phyloP scores from a whole-genome alignment of 2,329 filamentous ascomycete species.

The Fusarium nisikadoi region DNA sequence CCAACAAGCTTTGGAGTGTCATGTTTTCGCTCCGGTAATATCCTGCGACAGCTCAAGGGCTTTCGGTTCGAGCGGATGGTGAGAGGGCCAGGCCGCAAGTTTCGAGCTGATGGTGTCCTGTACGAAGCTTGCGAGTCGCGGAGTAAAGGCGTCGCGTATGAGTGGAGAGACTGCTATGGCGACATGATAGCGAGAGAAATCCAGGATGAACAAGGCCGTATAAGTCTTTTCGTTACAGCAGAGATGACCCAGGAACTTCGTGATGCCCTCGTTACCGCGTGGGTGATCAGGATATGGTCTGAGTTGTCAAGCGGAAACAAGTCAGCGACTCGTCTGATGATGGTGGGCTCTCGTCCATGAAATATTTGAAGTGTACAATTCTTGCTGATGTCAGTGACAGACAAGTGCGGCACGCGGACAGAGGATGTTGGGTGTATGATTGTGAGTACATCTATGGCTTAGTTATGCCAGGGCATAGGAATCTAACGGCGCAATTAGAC shows the following conservation, averaged over 20 bases:
- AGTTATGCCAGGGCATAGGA: neutral
- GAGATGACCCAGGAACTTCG: conserved; percentile 44
- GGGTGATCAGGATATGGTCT: conserved; percentile 51
- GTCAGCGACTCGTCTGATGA: conserved; percentile 25
- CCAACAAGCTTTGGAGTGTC: conserved; percentile 46
- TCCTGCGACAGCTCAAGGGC: conserved; percentile 39
- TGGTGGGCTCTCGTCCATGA: conserved; percentile 17
- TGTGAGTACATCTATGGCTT: neutral
- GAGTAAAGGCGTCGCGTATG: conserved; percentile 43
- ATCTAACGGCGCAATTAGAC: neutral
- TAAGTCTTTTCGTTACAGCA: conserved; percentile 47
- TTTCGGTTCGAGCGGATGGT: conserved; percentile 47
- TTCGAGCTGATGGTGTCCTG: conserved; percentile 39
- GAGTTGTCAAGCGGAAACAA: conserved; percentile 49
- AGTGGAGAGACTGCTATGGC: conserved; percentile 48
- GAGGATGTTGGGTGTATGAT: conserved; percentile 7
- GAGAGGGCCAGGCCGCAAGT: conserved; percentile 37
- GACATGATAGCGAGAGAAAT: conserved; percentile 49
- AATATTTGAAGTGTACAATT: neutral
- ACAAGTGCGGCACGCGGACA: conserved; percentile 21
- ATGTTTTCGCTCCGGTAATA: conserved; percentile 36
- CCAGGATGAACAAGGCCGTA: conserved; percentile 36
- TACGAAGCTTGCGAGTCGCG: conserved; percentile 46
- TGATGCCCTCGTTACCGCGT: conserved; percentile 51
- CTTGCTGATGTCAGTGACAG: conserved; percentile 26